These are phyloP conservation scores for Suzukiozyma palmioleophila DNA, from an alignment of 1,139 yeast species.

Conservation along the genomic window DNA sequence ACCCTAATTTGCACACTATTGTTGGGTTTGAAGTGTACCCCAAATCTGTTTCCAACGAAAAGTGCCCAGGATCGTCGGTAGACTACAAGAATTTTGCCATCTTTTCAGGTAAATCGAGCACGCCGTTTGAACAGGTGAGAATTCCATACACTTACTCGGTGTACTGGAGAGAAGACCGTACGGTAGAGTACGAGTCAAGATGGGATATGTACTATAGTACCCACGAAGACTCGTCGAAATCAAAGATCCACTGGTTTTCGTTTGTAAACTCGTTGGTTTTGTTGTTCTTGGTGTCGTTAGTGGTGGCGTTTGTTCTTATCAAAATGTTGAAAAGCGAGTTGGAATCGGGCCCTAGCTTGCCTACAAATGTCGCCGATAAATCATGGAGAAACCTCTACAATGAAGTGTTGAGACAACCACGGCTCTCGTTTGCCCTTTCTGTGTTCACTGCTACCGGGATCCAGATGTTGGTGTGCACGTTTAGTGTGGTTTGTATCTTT, in stretches of 20 bases:
- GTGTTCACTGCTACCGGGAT: constrained; percentile 69
- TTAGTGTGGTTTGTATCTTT: constrained; percentile 59
- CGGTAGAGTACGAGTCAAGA: constrained; percentile 62
- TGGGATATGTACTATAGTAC: constrained; percentile 71
- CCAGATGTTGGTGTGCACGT: constrained; percentile 60
- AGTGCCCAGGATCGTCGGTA: constrained; percentile 68
- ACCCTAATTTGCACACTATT: constrained; percentile 48
- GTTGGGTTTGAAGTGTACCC: constrained; percentile 94
- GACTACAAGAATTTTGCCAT: constrained; percentile 50
- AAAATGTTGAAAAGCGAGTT: constrained; percentile 45
- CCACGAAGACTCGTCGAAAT: constrained; percentile 40
- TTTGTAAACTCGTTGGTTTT: constrained; percentile 62
- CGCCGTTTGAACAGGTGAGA: constrained; percentile 8
- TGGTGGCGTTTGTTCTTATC: constrained; percentile 60
- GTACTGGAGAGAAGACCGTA: constrained; percentile 80
- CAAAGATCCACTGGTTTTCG: constrained; percentile 67
- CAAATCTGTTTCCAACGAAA: constrained; percentile 62
- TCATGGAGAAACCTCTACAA: constrained; percentile 52
- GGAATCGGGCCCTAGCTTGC: constrained; percentile 19
- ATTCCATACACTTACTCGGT: constrained; percentile 84
- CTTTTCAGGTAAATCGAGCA: constrained; percentile 18
- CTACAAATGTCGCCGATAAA: constrained; percentile 10
- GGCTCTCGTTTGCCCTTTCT: constrained; percentile 42
- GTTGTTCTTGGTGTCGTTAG: constrained; percentile 51
- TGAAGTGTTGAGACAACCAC: constrained; percentile 55